Conservation (phyloP, 129 eudicot genomes). For the Ambrosia artemisiifolia region DNA sequence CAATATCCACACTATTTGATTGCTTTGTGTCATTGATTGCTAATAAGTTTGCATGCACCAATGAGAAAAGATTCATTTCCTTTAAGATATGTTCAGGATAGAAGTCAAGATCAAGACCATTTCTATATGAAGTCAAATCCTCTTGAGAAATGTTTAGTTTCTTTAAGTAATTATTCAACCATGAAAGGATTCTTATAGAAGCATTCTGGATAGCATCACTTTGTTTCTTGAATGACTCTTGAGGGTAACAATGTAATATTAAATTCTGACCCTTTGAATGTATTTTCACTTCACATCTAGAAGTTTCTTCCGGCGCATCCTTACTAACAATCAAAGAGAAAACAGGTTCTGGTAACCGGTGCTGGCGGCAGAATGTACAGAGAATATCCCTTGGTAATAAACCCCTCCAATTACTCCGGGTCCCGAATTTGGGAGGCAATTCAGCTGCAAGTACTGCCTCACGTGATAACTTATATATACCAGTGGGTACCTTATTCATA, state of each 20-base stretch:
- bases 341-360: conserved; percentile 68
- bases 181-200: conserved; percentile 52
- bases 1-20: conserved; percentile 4
- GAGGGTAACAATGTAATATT: conserved; percentile 51
- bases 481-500: conserved; percentile 61
- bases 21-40: conserved; percentile 22
- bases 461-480: conserved; percentile 72
- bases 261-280: conserved; percentile 56
- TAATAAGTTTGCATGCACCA: conserved; percentile 28
- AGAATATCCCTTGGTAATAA: conserved; percentile 77
- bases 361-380: conserved; percentile 70
- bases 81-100: conserved; percentile 41
- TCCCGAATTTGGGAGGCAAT: conserved; percentile 59
- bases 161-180: conserved; percentile 56
- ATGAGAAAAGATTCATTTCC: conserved; percentile 39
- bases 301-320: conserved; percentile 32
- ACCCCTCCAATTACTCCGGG: conserved; percentile 85
- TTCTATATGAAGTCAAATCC: conserved; percentile 37
- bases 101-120: conserved; percentile 44
- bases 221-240: conserved; percentile 65
- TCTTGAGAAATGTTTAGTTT: conserved; percentile 35
- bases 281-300: conserved; percentile 64
- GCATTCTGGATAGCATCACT: conserved; percentile 71
- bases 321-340: conserved; percentile 35
- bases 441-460: conserved; percentile 77